Percentiles rank a stretch among this genome's conserved stretches.
phyloP scores from a whole-genome alignment of 179 eudicot genomes.

The Beta corolliflora region DNA sequence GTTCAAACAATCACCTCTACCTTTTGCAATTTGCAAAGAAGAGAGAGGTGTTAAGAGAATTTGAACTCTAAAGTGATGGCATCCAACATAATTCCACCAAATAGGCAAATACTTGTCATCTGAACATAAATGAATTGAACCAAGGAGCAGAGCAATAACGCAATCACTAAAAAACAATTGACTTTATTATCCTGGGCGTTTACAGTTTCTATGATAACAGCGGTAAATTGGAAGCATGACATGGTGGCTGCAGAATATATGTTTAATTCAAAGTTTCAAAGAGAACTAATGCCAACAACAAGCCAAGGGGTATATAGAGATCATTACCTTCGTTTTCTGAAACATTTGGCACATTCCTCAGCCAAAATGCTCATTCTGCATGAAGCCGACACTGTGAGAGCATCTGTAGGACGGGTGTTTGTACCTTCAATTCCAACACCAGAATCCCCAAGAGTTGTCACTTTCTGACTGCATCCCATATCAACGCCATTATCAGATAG shows the following conservation, averaged over 20 bases:
- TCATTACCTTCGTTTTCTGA: constrained; percentile 52
- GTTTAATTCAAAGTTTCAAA: background rate
- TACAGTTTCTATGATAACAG: background rate
- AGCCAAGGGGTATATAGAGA: background rate
- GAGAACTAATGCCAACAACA: background rate
- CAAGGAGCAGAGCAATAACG: background rate
- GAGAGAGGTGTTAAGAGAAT: background rate
- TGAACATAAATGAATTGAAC: background rate
- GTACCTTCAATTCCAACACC: constrained; percentile 23
- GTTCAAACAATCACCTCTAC: background rate
- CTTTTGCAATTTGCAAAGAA: background rate
- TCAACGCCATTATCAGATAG: constrained; percentile 25
- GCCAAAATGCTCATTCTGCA: constrained; percentile 26
- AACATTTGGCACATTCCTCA: constrained; percentile 38
- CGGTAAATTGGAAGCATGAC: background rate
- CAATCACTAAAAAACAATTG: background rate
- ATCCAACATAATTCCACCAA: background rate
- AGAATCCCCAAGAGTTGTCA: constrained; percentile 6
- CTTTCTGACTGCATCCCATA: constrained; percentile 21
- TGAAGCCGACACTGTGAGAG: constrained; percentile 24
- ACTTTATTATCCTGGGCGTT: background rate
- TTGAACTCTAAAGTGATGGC: background rate
- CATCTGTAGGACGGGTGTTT: constrained; percentile 8
- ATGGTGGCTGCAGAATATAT: background rate
- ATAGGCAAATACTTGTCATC: background rate